phyloP scores from a whole-genome alignment of 1,139 yeast species.

The Zygosaccharomyces pseudobailii region DNA sequence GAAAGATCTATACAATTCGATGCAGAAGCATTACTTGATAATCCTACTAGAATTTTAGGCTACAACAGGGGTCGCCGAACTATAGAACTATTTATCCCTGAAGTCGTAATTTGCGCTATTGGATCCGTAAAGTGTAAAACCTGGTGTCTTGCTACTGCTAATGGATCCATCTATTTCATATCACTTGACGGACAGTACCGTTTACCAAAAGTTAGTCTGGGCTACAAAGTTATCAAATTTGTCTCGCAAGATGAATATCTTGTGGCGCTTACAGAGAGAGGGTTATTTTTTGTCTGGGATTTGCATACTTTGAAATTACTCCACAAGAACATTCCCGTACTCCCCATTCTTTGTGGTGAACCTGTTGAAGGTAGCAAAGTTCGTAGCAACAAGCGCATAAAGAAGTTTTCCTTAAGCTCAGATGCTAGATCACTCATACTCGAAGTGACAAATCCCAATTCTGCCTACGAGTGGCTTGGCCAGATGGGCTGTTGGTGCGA shows the following conservation, averaged over 20 bases:
- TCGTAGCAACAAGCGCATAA: constrained; percentile 23
- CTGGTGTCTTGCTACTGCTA: constrained; percentile 33
- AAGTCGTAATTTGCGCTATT: constrained; percentile 40
- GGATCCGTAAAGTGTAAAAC: constrained; percentile 28
- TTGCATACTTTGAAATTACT: constrained; percentile 17
- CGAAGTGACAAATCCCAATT: constrained; percentile 15
- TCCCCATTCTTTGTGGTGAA: constrained; percentile 27
- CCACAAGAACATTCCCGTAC: constrained; percentile 25
- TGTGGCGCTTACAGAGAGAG: constrained; percentile 30
- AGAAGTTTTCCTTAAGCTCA: constrained; percentile 12
- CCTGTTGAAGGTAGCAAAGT: constrained; percentile 28
- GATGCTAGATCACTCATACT: constrained; percentile 15
- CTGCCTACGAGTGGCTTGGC: constrained; percentile 19
- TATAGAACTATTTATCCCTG: constrained; percentile 48
- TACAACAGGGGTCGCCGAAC: constrained; percentile 40
- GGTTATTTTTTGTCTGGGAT: constrained; percentile 32
- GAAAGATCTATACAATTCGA: constrained; percentile 34
- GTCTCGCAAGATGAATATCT: constrained; percentile 18
- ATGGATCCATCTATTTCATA: constrained; percentile 27
- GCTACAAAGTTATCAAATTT: constrained; percentile 31
- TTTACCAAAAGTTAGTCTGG: constrained; percentile 28
- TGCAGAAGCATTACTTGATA: constrained; percentile 35
- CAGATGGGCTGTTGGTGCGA: constrained; percentile 28
- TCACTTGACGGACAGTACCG: constrained; percentile 25
- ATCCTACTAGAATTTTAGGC: constrained; percentile 47